Evolutionary conservation across 768 basidiomycete species (phyloP).

Genomic region (Porphyrellus cyaneotinctus): DNA sequence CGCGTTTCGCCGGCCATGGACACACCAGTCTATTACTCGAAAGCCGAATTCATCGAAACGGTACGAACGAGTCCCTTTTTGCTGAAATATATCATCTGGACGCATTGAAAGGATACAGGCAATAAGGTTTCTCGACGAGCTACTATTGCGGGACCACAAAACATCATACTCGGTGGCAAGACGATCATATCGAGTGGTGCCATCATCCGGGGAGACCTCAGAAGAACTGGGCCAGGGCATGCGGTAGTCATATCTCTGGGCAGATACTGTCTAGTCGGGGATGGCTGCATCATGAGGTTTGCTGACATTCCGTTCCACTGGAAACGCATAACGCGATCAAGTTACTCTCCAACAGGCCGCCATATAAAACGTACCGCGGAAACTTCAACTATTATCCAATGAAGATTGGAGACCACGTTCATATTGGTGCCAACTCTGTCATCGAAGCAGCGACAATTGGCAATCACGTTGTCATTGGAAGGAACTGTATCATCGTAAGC

Average conservation of each 20-base stretch:
- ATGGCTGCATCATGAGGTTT: constrained; percentile 84
- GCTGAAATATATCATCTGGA: neutral
- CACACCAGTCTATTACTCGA: constrained; percentile 71
- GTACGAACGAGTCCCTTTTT: constrained; percentile 37
- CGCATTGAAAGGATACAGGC: constrained; percentile 69
- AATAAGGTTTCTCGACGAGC: constrained; percentile 94
- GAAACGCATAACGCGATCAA: neutral
- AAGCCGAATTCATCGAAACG: constrained; percentile 85
- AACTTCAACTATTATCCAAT: constrained; percentile 97
- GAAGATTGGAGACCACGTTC: constrained; percentile 94
- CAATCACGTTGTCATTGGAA: constrained; percentile 90
- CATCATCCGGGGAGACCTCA: constrained; percentile 90
- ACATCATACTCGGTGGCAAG: constrained; percentile 96
- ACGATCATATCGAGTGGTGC: constrained; percentile 89
- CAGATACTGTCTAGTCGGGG: constrained; percentile 87
- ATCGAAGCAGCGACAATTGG: constrained; percentile 96
- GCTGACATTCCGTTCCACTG: constrained; percentile 13
- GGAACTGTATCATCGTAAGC: constrained; percentile 89
- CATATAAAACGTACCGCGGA: constrained; percentile 86
- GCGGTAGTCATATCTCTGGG: constrained; percentile 93
- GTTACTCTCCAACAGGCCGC: constrained; percentile 48
- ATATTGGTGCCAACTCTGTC: constrained; percentile 84
- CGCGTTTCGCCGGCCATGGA: constrained; percentile 47
- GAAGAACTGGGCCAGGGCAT: constrained; percentile 85
- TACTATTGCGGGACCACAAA: constrained; percentile 88